Evolutionary conservation across 805 yeast species (phyloP), one percentile per base, ranked within the genome.

Genomic region (Wickerhamiella sergipiensis): DNA sequence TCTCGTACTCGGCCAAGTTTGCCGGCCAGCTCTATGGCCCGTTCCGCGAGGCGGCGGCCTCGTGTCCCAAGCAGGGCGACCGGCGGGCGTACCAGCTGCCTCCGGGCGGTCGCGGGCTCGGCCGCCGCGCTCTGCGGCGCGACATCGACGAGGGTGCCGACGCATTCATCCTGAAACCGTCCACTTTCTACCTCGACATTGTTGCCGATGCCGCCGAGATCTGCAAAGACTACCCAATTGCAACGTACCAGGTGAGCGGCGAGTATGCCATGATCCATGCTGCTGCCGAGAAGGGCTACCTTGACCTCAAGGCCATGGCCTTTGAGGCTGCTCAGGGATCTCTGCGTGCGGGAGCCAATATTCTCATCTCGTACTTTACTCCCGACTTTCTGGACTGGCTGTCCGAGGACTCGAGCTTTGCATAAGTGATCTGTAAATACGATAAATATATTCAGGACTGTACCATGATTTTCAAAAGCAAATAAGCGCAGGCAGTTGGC

Each of bases 261-360:
- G 98, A 92, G 69, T 92, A 78, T 63, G 97, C 97, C 31, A 92
- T 92, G 98, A 68, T 92, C 56, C 95, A 89, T 64, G 98, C 98
- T 7, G 97, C 96, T 49, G 97, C 97, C 29, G 97, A 88, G 62
- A 88, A 88, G 73, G 95, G 95, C 39, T 76, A 89, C 53, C 85
- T 83, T 54, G 97, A 90, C 66, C 75, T 92, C 67, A 83, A 85
- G 68, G 67, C 79, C 52, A 67, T 80, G 74, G 78, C 75, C 0
- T 85, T 84, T 61, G 98, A 92, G 70, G 71, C 92, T 46, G 95
- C 92, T 60, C 75, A 85, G 55, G 97, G 98, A 1, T 82, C 85
- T 62, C 74, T 90, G 54, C 79, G 98, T 67, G 98, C 98, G 0
- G 98, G 98, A 53, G 97, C 97, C 15, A 79, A 88, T 62, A 70